Evolutionary conservation across 345 rosid species (phyloP), one percentile per base, ranked within the genome.

Genomic region (Hypericum androsaemum): DNA sequence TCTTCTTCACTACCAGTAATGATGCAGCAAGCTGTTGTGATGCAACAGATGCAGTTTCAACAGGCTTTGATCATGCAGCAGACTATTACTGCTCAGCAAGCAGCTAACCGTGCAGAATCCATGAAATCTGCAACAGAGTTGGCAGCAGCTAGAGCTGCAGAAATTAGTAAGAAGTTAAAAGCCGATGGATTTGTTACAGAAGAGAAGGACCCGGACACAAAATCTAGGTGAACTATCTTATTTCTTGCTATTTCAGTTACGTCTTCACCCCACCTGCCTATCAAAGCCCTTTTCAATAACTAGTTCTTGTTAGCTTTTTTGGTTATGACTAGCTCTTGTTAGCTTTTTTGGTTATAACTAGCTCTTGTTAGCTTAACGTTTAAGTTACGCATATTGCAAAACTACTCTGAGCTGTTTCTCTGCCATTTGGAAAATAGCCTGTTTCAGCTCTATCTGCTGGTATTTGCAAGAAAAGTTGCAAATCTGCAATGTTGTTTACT

Each of bases 1-100:
- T 72, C 92, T 13, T 82, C 98, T 48, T 84, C 96, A 53, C 72
- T 90, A 60, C 98, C 96, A 57, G 71, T 90, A 81, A 83, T 89
- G 86, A 87, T 90, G 96, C 98, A 90, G 77, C 98, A 90, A 73
- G 98, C 98, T 57, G 98, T 90, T 62, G 92, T 87, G 13, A 84
- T 87, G 89, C 98, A 90, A 66, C 98, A 90, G 65, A 84, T 90
- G 95, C 96, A 90, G 54, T 90, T 87, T 69, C 98, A 90, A 52
- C 96, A 90, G 75, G 89, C 96, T 57, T 79, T 90, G 78, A 71
- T 87, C 54, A 90, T 90, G 98, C 98, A 90, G 42, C 98, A 90
- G 70, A 82, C 84, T 22, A 56, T 87, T 86, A 83, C 82, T 69
- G 88, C 96, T 38, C 98, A 90, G 68, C 98, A 90, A 79, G 98